phyloP scores from a whole-genome alignment of 148 eudicot genomes.

The Camellia sinensis region DNA sequence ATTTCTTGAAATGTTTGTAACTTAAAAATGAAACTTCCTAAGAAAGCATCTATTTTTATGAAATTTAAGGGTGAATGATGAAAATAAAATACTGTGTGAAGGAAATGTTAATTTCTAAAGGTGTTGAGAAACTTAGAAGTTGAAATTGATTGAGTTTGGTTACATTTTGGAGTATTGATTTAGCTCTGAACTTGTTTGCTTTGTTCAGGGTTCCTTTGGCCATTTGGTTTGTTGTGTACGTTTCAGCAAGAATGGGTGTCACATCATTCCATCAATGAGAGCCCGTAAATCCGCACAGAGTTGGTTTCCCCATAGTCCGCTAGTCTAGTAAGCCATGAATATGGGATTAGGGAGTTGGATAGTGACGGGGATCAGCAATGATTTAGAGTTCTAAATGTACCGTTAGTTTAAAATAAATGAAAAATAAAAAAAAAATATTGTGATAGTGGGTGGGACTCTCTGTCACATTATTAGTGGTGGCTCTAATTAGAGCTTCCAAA shows the following conservation, averaged over 20 bases:
- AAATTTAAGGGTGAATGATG: background rate
- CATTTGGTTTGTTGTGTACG: background rate
- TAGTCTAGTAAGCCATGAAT: background rate
- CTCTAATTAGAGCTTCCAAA: no score
- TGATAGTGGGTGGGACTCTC: no score
- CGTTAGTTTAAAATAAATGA: no score
- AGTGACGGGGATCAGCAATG: no score
- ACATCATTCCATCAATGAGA: background rate
- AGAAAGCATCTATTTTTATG: background rate
- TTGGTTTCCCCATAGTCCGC: background rate
- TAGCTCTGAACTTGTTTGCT: background rate
- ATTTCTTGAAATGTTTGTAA: background rate
- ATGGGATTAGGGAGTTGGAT: background rate
- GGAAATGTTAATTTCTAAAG: background rate
- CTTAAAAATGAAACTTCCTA: background rate
- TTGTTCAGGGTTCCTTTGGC: background rate
- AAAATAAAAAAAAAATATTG: no score
- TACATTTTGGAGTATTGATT: background rate
- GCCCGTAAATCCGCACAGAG: background rate
- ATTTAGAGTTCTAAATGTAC: no score
- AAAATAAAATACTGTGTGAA: no score
- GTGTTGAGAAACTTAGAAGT: background rate
- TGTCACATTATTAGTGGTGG: no score
- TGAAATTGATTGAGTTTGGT: no score
- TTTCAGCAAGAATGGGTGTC: background rate